phyloP scores from a whole-genome alignment of 805 yeast genomes.

The Sugiyamaella marilandica region DNA sequence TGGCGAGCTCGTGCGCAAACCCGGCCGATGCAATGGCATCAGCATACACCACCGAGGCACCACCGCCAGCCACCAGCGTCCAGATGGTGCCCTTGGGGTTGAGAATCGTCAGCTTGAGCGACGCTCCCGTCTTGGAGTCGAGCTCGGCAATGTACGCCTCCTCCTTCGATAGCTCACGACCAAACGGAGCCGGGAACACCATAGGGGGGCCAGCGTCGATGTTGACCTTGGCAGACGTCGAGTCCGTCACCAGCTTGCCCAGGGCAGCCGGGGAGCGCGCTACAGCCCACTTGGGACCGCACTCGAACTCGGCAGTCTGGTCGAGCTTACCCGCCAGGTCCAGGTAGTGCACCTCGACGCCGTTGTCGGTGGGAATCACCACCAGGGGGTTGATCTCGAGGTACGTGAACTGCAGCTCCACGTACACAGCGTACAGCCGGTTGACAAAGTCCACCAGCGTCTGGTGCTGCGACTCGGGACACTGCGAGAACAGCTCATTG shows the following conservation, averaged over 20 bases:
- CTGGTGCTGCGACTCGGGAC: conserved; percentile 38
- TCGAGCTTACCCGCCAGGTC: conserved; percentile 46
- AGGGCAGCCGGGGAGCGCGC: conserved; percentile 41
- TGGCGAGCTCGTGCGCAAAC: conserved; percentile 41
- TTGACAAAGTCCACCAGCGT: conserved; percentile 42
- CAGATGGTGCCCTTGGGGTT: conserved; percentile 42
- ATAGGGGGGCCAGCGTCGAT: conserved; percentile 45
- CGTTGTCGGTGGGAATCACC: conserved; percentile 37
- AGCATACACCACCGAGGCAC: conserved; percentile 45
- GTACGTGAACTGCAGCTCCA: conserved; percentile 44
- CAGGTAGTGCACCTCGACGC: conserved; percentile 42
- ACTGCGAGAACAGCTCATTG: conserved; percentile 34
- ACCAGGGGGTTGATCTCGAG: conserved; percentile 45
- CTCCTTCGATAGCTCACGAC: conserved; percentile 41
- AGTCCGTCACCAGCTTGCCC: conserved; percentile 29
- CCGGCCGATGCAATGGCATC: conserved; percentile 47
- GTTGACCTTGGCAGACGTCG: conserved; percentile 24
- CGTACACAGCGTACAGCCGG: conserved; percentile 44
- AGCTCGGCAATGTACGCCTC: conserved; percentile 46
- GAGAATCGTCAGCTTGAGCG: conserved; percentile 41
- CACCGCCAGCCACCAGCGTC: conserved; percentile 47
- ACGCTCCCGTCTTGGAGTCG: conserved; percentile 46
- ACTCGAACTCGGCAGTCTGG: conserved; percentile 46
- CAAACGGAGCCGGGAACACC: conserved; percentile 47
- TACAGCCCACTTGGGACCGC: conserved; percentile 47